A percentile compares a stretch with the other conserved stretches of the same genome.
phyloP scores from a whole-genome alignment of 306 rosid species.

The Citrullus mucosospermus region DNA sequence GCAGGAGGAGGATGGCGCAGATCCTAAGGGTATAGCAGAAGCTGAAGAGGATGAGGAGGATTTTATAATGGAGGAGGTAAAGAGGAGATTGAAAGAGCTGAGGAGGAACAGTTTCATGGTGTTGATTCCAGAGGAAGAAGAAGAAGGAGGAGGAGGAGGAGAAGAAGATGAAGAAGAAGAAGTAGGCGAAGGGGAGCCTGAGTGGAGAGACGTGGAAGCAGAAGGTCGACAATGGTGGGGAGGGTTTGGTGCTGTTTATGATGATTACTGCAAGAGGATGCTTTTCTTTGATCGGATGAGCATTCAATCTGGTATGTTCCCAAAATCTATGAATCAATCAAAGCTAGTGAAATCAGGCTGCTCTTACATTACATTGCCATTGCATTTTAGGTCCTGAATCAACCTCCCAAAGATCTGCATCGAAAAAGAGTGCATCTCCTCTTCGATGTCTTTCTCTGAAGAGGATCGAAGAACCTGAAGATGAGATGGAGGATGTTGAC shows the following conservation, averaged over 20 bases:
- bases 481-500: conserved; percentile 65
- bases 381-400: conserved; percentile 32
- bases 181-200: conserved; percentile 45
- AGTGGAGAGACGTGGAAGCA: conserved; percentile 97
- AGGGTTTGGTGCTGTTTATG: conserved; percentile 76
- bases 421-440: conserved; percentile 77
- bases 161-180: conserved; percentile 57
- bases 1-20: not conserved
- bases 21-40: conserved; percentile 24
- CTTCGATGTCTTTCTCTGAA: conserved; percentile 88
- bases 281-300: conserved; percentile 69
- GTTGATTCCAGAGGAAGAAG: conserved; percentile 93
- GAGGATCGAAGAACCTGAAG: conserved; percentile 64
- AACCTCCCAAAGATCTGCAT: conserved; percentile 64
- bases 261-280: conserved; percentile 80
- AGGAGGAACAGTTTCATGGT: conserved; percentile 94
- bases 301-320: conserved; percentile 25
- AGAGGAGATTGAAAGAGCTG: conserved; percentile 84
- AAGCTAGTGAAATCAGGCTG: not conserved
- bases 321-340: not conserved
- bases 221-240: conserved; percentile 98
- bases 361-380: not conserved
- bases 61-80: conserved; percentile 76
- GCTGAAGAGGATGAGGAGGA: conserved; percentile 76
- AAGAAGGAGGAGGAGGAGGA: conserved; percentile 41